Percentiles rank a stretch among this genome's conserved stretches.
Conservation (phyloP, 345 rosid genomes). For the Populus euphratica region DNA sequence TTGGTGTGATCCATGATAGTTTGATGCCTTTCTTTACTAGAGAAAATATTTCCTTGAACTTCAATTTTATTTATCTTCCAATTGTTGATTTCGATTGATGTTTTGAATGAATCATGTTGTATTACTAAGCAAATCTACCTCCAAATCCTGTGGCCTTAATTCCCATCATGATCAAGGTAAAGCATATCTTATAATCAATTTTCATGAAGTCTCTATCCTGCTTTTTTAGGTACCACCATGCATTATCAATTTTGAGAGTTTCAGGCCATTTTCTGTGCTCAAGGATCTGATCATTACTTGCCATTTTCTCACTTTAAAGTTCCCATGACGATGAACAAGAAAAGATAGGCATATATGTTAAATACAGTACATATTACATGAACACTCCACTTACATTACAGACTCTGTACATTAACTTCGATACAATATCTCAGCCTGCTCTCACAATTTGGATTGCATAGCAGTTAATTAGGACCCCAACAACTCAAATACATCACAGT, state of each 20-base stretch:
- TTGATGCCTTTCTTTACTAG: background rate
- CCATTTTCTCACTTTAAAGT: background rate
- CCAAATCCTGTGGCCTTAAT: background rate
- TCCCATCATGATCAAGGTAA: background rate
- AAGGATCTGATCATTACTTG: background rate
- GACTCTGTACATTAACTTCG: background rate
- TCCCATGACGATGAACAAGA: background rate
- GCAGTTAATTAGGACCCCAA: slow-evolving; percentile 35
- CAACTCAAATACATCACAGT: slow-evolving; percentile 44
- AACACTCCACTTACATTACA: background rate
- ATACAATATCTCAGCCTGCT: background rate
- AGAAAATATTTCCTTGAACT: background rate
- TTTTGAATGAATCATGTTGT: background rate
- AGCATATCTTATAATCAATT: too few species aligned
- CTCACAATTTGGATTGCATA: background rate
- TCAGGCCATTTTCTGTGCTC: background rate
- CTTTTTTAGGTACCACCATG: background rate
- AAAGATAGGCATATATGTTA: background rate
- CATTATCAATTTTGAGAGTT: too few species aligned
- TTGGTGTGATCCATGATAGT: background rate
- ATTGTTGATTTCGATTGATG: background rate
- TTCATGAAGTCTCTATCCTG: too few species aligned
- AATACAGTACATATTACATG: background rate
- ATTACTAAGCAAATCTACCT: background rate
- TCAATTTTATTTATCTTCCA: background rate